Percentiles rank a stretch among this genome's conserved stretches.
Conservation (phyloP, 2,329 filamentous ascomycete genomes). For the Colletotrichum tabaci region DNA sequence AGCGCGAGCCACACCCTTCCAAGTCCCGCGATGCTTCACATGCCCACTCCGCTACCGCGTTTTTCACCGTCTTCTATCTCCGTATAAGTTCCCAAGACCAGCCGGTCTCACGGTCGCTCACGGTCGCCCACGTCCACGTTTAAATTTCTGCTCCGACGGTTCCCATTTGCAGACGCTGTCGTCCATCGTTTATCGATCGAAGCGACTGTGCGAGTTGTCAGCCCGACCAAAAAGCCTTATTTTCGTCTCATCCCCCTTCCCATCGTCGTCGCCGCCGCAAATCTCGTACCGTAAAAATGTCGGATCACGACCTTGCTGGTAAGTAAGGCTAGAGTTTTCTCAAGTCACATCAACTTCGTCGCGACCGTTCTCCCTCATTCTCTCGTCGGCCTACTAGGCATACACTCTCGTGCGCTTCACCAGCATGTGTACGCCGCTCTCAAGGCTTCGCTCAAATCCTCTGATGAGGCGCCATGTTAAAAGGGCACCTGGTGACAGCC, state of each 20-base stretch:
- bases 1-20: conserved; percentile 21
- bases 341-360: neutral
- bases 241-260: conserved; percentile 5
- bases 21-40: conserved; percentile 32
- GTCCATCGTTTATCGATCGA: neutral
- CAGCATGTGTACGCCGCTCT: neutral
- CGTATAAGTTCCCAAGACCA: conserved; percentile 22
- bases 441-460: neutral
- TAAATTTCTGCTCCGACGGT: neutral
- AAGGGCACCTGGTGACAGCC: neutral
- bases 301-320: conserved; percentile 77
- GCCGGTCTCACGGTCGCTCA: neutral
- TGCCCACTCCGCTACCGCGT: conserved; percentile 18
- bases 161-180: neutral
- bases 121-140: neutral
- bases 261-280: neutral
- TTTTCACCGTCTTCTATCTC: conserved; percentile 15
- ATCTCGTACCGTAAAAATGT: conserved; percentile 61
- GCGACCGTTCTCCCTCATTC: neutral
- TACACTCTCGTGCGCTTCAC: neutral
- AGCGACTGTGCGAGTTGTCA: neutral
- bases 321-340: conserved; percentile 51
- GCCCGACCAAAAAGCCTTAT: neutral
- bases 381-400: neutral
- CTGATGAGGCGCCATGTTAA: neutral